Conservation (phyloP, 1,284 basidiomycete genomes). For the Sanghuangporus baumii region DNA sequence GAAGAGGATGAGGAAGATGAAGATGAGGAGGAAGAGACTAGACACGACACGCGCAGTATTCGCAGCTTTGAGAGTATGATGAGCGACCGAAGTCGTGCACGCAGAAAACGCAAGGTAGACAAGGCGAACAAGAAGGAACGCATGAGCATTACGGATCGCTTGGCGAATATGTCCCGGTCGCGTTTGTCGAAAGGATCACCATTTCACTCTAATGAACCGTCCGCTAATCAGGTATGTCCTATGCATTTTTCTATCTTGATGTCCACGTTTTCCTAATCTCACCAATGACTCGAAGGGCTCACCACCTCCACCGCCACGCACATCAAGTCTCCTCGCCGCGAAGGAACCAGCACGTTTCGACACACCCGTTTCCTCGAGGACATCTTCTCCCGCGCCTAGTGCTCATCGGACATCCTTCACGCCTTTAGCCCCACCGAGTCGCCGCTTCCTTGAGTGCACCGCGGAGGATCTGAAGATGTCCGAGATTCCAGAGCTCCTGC, state of each 20-base stretch:
- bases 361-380: constrained; percentile 41
- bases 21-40: constrained; percentile 34
- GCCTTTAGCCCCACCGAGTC: constrained; percentile 46
- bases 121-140: constrained; percentile 28
- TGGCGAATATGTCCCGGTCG: constrained; percentile 64
- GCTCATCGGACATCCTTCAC: constrained; percentile 1
- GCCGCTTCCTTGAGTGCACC: constrained; percentile 57
- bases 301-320: constrained; percentile 39
- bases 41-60: constrained; percentile 61
- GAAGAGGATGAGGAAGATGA: constrained; percentile 58
- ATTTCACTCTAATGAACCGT: constrained; percentile 26
- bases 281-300: constrained; percentile 28
- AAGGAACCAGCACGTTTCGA: constrained; percentile 28
- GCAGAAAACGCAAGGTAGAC: constrained; percentile 21
- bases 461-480: constrained; percentile 64
- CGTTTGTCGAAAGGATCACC: constrained; percentile 37
- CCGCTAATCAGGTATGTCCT: constrained; percentile 19
- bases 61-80: constrained; percentile 81
- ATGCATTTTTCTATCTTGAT: neutral
- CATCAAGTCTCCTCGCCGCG: constrained; percentile 37
- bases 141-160: constrained; percentile 68
- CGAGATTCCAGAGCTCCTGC: constrained; percentile 69
- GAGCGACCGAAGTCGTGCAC: constrained; percentile 35
- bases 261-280: neutral
- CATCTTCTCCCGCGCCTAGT: constrained; percentile 33